These are phyloP conservation scores for Xerocomellus intermedius DNA, from an alignment of 768 basidiomycete genomes.

Conservation along the genomic window DNA sequence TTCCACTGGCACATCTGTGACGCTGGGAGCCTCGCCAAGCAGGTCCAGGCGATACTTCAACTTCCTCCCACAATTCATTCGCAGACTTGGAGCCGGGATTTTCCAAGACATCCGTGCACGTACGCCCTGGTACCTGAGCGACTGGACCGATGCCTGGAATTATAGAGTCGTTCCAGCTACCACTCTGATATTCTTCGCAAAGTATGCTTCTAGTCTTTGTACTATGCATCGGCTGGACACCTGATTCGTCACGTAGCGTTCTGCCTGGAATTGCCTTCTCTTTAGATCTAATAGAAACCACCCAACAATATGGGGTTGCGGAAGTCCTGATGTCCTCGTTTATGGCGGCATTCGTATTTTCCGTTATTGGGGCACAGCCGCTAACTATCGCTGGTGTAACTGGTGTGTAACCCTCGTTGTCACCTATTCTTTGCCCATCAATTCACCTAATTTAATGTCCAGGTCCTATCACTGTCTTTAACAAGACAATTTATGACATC, in stretches of 20 bases:
- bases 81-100: constrained; percentile 58
- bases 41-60: background rate
- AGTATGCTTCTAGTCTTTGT: constrained; percentile 44
- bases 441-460: background rate
- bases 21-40: background rate
- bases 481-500: constrained; percentile 85
- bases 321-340: constrained; percentile 84
- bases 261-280: constrained; percentile 91
- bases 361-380: constrained; percentile 86
- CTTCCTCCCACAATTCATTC: constrained; percentile 17
- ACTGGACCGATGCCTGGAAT: constrained; percentile 92
- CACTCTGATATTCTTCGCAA: constrained; percentile 81
- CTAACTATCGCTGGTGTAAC: constrained; percentile 91
- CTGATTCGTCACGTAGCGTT: constrained; percentile 44
- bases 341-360: constrained; percentile 87
- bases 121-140: constrained; percentile 75
- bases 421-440: background rate
- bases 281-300: constrained; percentile 88
- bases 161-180: constrained; percentile 89
- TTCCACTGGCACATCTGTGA: constrained; percentile 3
- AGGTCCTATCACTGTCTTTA: constrained; percentile 92
- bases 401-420: constrained; percentile 38
- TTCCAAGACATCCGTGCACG: constrained; percentile 66
- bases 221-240: background rate
- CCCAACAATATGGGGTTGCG: constrained; percentile 83